Percentiles rank a stretch among this genome's conserved stretches.
Conservation (phyloP, 2,329 filamentous ascomycete species). For the Phaeosphaeria sp. region DNA sequence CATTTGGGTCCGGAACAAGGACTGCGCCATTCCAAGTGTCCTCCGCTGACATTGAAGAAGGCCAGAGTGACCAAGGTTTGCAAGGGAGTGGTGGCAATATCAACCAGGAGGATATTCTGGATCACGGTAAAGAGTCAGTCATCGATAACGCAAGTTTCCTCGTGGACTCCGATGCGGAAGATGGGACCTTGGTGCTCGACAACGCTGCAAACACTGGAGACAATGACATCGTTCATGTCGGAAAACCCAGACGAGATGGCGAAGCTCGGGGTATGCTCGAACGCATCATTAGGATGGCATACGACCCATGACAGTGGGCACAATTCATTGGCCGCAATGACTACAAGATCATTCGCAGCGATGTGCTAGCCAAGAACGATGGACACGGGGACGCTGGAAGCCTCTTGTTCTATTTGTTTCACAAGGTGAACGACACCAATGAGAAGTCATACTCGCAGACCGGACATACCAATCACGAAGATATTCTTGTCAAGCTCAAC, state of each 20-base stretch:
- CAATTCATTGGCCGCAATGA: neutral
- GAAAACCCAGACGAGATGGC: neutral
- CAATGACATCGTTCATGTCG: neutral
- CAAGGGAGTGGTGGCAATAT: too few species aligned
- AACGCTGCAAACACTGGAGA: neutral
- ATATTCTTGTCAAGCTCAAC: neutral
- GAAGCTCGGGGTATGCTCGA: neutral
- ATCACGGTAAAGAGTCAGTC: too few species aligned
- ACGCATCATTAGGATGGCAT: neutral
- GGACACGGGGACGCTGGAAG: neutral
- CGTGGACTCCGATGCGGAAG: too few species aligned
- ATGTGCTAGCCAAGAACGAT: neutral
- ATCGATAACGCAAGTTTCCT: too few species aligned
- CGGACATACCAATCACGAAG: neutral
- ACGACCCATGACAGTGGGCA: neutral
- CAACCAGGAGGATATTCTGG: too few species aligned
- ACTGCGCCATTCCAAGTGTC: too few species aligned
- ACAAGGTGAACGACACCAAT: neutral
- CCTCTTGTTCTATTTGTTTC: neutral
- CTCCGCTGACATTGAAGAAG: too few species aligned
- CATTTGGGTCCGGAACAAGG: too few species aligned
- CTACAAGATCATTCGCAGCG: neutral
- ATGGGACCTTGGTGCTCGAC: too few species aligned
- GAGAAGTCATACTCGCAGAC: neutral
- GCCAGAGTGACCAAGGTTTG: too few species aligned